A percentile compares a stretch with the other conserved stretches of the same genome.
Evolutionary conservation across 306 rosid species (phyloP).

Genomic region (Corylus americana): DNA sequence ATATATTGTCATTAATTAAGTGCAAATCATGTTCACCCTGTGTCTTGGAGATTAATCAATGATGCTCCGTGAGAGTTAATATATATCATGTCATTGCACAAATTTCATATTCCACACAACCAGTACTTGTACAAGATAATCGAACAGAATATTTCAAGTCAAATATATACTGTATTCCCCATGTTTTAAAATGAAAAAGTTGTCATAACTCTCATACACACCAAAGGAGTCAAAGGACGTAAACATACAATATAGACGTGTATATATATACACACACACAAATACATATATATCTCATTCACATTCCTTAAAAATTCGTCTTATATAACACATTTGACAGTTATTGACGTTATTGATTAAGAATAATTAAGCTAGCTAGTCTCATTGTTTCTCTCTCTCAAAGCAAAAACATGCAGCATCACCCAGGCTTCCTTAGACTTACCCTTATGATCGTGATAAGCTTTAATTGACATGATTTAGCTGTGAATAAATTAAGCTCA

Average conservation of each 20-base stretch:
- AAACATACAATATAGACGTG: neutral
- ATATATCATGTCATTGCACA: neutral
- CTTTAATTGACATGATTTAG: no score
- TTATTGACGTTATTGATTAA: no score
- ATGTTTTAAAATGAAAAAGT: neutral
- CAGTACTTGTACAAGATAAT: neutral
- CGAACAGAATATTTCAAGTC: neutral
- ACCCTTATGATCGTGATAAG: no score
- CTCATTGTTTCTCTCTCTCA: neutral
- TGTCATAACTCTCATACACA: neutral
- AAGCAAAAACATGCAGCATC: neutral
- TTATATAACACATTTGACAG: neutral
- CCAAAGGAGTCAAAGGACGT: neutral
- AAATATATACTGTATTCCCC: neutral
- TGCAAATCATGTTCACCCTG: neutral
- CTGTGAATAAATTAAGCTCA: no score
- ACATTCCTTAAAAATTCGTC: neutral
- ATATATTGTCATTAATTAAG: neutral
- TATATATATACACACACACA: no score
- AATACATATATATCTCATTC: neutral
- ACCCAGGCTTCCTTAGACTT: neutral
- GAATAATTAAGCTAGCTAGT: neutral
- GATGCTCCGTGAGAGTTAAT: neutral
- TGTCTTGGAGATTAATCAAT: neutral
- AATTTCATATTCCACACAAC: neutral